phyloP scores from a whole-genome alignment of 2,329 filamentous ascomycete species.

The Diaporthe citriasiana region DNA sequence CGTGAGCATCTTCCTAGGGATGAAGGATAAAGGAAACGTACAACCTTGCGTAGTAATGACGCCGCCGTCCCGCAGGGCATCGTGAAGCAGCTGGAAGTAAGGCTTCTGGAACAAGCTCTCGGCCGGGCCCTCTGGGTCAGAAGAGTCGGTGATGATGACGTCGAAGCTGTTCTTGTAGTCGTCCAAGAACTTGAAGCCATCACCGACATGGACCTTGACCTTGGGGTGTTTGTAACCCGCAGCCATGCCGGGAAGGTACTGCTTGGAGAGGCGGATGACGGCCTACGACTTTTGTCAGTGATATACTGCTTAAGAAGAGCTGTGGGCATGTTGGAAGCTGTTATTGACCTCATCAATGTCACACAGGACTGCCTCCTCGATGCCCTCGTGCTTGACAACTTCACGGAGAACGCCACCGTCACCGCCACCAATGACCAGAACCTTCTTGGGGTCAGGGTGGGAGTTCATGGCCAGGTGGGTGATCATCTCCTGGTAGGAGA shows the following conservation, averaged over 20 bases:
- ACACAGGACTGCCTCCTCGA: constrained; percentile 96
- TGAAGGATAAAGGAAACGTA: constrained; percentile 80
- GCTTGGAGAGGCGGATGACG: constrained; percentile 97
- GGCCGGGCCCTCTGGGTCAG: constrained; percentile 95
- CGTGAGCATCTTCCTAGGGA: constrained; percentile 47
- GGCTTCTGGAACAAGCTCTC: constrained; percentile 98
- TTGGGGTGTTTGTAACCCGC: constrained; percentile 95
- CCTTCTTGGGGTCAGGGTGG: constrained; percentile 98
- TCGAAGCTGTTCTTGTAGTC: constrained; percentile 98
- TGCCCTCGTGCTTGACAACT: constrained; percentile 98
- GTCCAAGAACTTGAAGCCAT: constrained; percentile 98
- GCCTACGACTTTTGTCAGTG: constrained; percentile 65
- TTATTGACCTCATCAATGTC: constrained; percentile 90
- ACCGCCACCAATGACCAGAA: constrained; percentile 97
- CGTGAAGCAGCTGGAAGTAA: constrained; percentile 95
- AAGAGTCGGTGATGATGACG: constrained; percentile 99
- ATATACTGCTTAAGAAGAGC: constrained; percentile 4
- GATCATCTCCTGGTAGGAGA: constrained; percentile 99
- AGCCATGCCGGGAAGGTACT: constrained; percentile 96
- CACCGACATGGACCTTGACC: constrained; percentile 91
- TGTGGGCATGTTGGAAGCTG: constrained; percentile 11
- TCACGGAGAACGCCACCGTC: constrained; percentile 98
- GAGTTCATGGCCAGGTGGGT: constrained; percentile 98
- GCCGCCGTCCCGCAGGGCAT: constrained; percentile 92
- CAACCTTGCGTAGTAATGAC: constrained; percentile 99